These are phyloP conservation scores for Populus hybrid DNA, from an alignment of 441 rosid genomes.

Conservation along the genomic window DNA sequence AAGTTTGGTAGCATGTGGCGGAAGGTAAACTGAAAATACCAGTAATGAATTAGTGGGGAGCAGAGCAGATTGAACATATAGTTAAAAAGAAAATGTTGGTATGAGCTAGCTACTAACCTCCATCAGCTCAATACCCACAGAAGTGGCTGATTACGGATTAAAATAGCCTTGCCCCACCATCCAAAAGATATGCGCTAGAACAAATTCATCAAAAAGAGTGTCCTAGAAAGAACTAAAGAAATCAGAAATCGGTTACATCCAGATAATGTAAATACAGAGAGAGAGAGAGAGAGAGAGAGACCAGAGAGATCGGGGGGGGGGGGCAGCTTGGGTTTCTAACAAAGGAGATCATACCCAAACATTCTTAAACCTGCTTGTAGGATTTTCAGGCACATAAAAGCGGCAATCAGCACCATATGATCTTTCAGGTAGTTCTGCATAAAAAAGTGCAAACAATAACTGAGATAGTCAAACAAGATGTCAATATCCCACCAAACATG, in stretches of 20 bases:
- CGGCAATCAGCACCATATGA: slow-evolving; percentile 98
- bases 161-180: slow-evolving; percentile 99
- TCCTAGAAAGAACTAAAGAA: slow-evolving; percentile 44
- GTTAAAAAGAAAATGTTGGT: too few relatives aligned
- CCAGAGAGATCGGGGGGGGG: too few relatives aligned
- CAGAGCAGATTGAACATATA: too few relatives aligned
- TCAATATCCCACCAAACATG: neutral
- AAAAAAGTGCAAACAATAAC: slow-evolving; percentile 11
- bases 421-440: slow-evolving; percentile 97
- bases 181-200: slow-evolving; percentile 97
- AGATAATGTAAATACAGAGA: neutral
- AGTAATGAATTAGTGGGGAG: slow-evolving; percentile 15
- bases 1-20: slow-evolving; percentile 99
- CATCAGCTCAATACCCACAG: slow-evolving; percentile 98
- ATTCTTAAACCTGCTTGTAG: slow-evolving; percentile 98
- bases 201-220: slow-evolving; percentile 93
- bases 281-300: too few relatives aligned
- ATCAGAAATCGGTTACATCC: slow-evolving; percentile 24
- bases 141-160: slow-evolving; percentile 95
- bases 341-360: slow-evolving; percentile 86
- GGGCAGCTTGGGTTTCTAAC: too few relatives aligned
- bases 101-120: slow-evolving; percentile 59
- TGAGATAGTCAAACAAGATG: neutral
- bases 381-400: slow-evolving; percentile 75
- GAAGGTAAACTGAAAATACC: slow-evolving; percentile 75